Percentiles rank a stretch among this genome's conserved stretches.
Conservation (phyloP, 2,329 filamentous ascomycete genomes). For the Microdochium paspali region DNA sequence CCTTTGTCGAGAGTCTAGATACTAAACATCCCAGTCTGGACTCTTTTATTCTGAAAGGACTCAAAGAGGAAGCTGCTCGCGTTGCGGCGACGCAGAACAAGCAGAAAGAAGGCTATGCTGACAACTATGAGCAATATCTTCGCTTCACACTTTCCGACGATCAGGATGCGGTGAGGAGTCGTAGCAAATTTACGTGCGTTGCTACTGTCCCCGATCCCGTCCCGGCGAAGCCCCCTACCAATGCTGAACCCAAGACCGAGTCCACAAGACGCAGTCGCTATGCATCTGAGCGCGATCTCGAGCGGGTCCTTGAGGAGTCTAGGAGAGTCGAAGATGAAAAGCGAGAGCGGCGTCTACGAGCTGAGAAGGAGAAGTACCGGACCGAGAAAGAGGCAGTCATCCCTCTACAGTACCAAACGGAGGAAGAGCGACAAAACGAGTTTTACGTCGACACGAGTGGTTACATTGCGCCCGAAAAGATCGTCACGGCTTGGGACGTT, state of each 20-base stretch:
- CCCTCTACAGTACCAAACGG: slow-evolving; percentile 58
- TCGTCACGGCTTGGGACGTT: slow-evolving; percentile 63
- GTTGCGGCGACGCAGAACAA: slow-evolving; percentile 27
- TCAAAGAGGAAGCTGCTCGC: slow-evolving; percentile 30
- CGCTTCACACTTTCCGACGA: slow-evolving; percentile 47
- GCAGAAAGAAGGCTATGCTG: slow-evolving; percentile 30
- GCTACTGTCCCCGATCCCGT: slow-evolving; percentile 23
- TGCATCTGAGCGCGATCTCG: slow-evolving; percentile 64
- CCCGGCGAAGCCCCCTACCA: slow-evolving; percentile 26
- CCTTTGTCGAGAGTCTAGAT: slow-evolving; percentile 33
- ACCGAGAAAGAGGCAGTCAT: slow-evolving; percentile 70
- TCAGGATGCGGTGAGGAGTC: slow-evolving; percentile 42
- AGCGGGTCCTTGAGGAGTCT: slow-evolving; percentile 63
- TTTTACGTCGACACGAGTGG: slow-evolving; percentile 59
- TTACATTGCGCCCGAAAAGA: slow-evolving; percentile 52
- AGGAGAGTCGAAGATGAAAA: slow-evolving; percentile 62
- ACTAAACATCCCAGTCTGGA: slow-evolving; percentile 26
- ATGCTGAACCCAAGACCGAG: slow-evolving; percentile 46
- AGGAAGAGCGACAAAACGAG: slow-evolving; percentile 46
- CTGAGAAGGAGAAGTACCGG: slow-evolving; percentile 60
- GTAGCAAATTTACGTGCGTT: slow-evolving; percentile 40
- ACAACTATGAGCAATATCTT: slow-evolving; percentile 41
- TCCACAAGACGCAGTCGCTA: slow-evolving; percentile 42
- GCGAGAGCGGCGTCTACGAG: slow-evolving; percentile 54
- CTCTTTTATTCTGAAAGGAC: slow-evolving; percentile 33